Conservation (phyloP, 2,329 filamentous ascomycete species). For the Verticillium zaregamsianum region DNA sequence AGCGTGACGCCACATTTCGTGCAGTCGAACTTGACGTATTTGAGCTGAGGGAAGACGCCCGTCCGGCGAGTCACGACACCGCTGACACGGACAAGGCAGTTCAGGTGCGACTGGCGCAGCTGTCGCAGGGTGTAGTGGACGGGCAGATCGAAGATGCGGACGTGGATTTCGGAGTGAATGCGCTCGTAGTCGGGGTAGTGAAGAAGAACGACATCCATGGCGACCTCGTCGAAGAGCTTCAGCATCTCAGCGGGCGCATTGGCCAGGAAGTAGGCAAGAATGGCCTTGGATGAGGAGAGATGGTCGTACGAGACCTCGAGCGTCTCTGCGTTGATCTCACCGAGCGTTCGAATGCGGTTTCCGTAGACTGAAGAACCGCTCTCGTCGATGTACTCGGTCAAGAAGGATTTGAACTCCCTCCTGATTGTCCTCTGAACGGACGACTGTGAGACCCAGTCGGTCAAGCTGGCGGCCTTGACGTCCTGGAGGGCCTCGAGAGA, state of each 20-base stretch:
- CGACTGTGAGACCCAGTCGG: slow-evolving; percentile 90
- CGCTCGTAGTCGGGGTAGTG: slow-evolving; percentile 97
- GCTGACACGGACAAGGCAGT: slow-evolving; percentile 89
- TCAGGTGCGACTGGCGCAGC: slow-evolving; percentile 90
- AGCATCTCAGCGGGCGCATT: slow-evolving; percentile 95
- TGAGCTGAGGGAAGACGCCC: slow-evolving; percentile 95
- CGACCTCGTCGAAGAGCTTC: slow-evolving; percentile 93
- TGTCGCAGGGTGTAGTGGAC: slow-evolving; percentile 94
- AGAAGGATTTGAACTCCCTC: slow-evolving; percentile 93
- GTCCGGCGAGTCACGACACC: slow-evolving; percentile 92
- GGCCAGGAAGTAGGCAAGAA: slow-evolving; percentile 90
- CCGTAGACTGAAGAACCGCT: slow-evolving; percentile 91
- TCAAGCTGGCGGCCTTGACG: slow-evolving; percentile 87
- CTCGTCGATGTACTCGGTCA: slow-evolving; percentile 92
- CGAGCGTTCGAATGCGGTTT: slow-evolving; percentile 88
- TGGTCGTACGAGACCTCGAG: slow-evolving; percentile 96
- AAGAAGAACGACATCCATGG: slow-evolving; percentile 91
- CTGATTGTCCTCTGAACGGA: slow-evolving; percentile 90
- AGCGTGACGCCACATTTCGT: slow-evolving; percentile 87
- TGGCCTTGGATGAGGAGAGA: slow-evolving; percentile 83
- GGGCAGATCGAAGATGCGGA: slow-evolving; percentile 91
- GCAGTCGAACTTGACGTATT: slow-evolving; percentile 98
- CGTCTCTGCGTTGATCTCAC: slow-evolving; percentile 93
- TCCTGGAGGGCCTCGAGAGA: slow-evolving; percentile 88
- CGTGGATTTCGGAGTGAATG: slow-evolving; percentile 96